A percentile compares a stretch with the other conserved stretches of the same genome.
Evolutionary conservation across 306 rosid species (phyloP).

Genomic region (Trifolium subterraneum): DNA sequence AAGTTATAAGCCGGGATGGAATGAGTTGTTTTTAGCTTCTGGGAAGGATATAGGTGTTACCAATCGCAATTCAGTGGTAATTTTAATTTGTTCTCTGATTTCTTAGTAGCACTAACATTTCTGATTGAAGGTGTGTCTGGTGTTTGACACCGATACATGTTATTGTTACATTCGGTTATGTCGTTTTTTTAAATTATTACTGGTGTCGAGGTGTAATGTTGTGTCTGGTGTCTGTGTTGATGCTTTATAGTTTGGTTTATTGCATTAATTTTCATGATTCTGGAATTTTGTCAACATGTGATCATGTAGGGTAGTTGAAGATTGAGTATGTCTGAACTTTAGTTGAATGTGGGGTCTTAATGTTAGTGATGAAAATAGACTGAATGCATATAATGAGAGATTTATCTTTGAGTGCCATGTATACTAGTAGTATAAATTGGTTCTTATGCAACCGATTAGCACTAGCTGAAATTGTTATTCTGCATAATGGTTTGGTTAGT

Average conservation of each 20-base stretch:
- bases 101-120: neutral
- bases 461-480: constrained; percentile 2
- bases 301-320: constrained; percentile 5
- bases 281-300: neutral
- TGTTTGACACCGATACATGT: neutral
- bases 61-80: constrained; percentile 58
- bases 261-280: neutral
- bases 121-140: neutral
- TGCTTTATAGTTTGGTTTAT: neutral
- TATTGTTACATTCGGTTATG: too few relatives aligned
- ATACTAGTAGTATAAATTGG: neutral
- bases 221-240: neutral
- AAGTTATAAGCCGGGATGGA: constrained; percentile 52
- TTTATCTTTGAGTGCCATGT: neutral
- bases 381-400: constrained; percentile 7
- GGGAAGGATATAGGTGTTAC: constrained; percentile 60
- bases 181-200: too few relatives aligned
- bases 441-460: constrained; percentile 2
- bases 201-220: neutral
- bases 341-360: constrained; percentile 15
- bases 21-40: constrained; percentile 72
- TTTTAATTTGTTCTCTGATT: neutral
- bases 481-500: neutral
- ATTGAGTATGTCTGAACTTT: constrained; percentile 6
- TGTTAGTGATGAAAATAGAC: neutral